Base-by-base conservation (phyloP, 805 yeast genomes). In the Sporopachydermia quercuum region DNA sequence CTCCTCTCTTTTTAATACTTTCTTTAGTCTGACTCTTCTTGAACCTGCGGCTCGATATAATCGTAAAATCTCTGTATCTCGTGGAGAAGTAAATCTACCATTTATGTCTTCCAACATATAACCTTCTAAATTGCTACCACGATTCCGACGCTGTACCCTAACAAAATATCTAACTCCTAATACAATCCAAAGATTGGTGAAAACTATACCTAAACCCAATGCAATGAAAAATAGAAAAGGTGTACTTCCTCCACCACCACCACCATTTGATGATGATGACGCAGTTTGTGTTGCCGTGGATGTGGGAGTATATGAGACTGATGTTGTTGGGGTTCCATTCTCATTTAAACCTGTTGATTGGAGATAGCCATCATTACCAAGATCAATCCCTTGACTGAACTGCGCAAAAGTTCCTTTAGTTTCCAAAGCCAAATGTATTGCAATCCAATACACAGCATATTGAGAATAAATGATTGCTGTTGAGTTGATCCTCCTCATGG, bases 181-280 rank as follows among this genome's bases (percentile, higher is more conserved):
- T 3, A 39, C 39, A 6, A 37, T 43, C 62, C 62, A 58, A 16
- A 58, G 46, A 37, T 54, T 51, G 16, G 54, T 49, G 40, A 58
- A 58, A 4, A 58, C 53, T 3, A 58, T 46, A 3, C 63, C 62
- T 23, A 58, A 46, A 2, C 60, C 62, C 4, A 58, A 49, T 14
- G 62, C 62, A 34, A 58, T 53, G 40, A 58, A 58, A 46, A 58
- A 58, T 16, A 56, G 44, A 15, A 49, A 49, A 33, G 60, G 61
- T 3, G 54, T 23, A 23, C 30, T n/a, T 8, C 13, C 8, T 8
- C 30, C 30, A 8, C 30, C 30, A 8, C 30, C 30, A 8, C 13
- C 8, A n/a, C 30, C n/a, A n/a, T 23, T n/a, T n/a, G 30, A n/a
- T 8, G 30, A 8, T 8, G 13, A 8, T 23, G 30, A 8, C 8